Evolutionary conservation across 129 eudicot genomes (phyloP).

Genomic region (Chrysanthemum lavandulifolium): DNA sequence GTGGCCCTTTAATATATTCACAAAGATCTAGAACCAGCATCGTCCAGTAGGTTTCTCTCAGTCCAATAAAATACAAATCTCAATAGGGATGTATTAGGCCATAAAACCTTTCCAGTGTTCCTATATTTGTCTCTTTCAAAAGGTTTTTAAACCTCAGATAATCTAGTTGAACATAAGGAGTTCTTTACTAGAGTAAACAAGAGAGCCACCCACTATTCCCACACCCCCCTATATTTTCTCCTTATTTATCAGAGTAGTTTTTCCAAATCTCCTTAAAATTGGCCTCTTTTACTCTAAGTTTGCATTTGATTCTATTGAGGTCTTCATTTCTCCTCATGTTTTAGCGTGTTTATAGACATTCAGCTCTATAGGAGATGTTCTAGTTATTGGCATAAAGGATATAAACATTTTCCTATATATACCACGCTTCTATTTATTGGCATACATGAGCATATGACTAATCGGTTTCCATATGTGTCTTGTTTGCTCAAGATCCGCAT

Average conservation of each 20-base stretch:
- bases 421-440: no score
- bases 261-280: not conserved
- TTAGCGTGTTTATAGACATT: not conserved
- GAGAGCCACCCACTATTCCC: not conserved
- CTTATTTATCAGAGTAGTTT: not conserved
- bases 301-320: slow-evolving; percentile 1
- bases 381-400: not conserved
- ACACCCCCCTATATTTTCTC: not conserved
- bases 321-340: not conserved
- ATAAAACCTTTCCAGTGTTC: not conserved
- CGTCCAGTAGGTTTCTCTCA: not conserved
- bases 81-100: not conserved
- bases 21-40: slow-evolving; percentile 8
- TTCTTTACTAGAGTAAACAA: not conserved
- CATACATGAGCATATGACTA: no score
- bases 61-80: not conserved
- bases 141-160: not conserved
- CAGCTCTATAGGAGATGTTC: not conserved
- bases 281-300: slow-evolving; percentile 6
- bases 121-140: slow-evolving; percentile 1
- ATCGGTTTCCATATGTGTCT: not conserved
- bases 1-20: slow-evolving; percentile 1
- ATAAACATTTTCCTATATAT: no score
- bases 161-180: not conserved
- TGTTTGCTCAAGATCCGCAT: slow-evolving; percentile 2